Evolutionary conservation across 495 filamentous ascomycete genomes (phyloP), one percentile per base, ranked within the genome.

Genomic region (Penicillium roqueforti): DNA sequence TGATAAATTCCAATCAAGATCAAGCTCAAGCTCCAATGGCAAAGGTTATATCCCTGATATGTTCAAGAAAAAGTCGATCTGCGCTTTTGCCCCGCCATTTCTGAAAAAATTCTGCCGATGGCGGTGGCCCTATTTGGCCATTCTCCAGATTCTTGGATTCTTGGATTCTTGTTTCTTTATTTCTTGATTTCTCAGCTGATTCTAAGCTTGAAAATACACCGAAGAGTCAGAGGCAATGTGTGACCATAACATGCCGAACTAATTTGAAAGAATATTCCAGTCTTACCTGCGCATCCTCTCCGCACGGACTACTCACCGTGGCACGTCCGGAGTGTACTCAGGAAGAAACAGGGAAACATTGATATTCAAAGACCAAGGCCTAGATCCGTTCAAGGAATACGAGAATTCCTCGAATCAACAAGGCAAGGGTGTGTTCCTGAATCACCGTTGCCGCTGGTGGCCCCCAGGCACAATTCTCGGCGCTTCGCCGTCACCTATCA

Each of bases 401-500:
- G 45, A 26, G 56, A 29, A 40, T 39, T 4, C 8, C 32, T 20
- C 38, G 1, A 32, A 40, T 40, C 40, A 47, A 43, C 34, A 6
- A 8, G 20, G 4, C 31, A 19, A 31, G 19, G 20, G 25, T 26
- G 20, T 31, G 47, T 34, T 42, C 50, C 38, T 51, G 29, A 14
- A 49, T 43, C 19, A 9, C 25, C 36, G 20, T 58, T 59, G 42
- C 59, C 54, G 54, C 59, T 28, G 51, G 47, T 37, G 53, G 56
- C 40, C 31, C 49, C 40, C 37, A 18, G 36, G 52, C 36, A 39
- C 54, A 48, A 53, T 49, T 51, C 56, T 31, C 45, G 51, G 62
- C 62, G 62, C 60, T 63, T 63, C 57, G 51, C 25, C 22, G 29
- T 45, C 9, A 16, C 62, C 62, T 60, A 63, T 66, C 60, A 66